A percentile compares a stretch with the other conserved stretches of the same genome.
Conservation (phyloP, 2,329 filamentous ascomycete species). For the Colletotrichum brevisporum region DNA sequence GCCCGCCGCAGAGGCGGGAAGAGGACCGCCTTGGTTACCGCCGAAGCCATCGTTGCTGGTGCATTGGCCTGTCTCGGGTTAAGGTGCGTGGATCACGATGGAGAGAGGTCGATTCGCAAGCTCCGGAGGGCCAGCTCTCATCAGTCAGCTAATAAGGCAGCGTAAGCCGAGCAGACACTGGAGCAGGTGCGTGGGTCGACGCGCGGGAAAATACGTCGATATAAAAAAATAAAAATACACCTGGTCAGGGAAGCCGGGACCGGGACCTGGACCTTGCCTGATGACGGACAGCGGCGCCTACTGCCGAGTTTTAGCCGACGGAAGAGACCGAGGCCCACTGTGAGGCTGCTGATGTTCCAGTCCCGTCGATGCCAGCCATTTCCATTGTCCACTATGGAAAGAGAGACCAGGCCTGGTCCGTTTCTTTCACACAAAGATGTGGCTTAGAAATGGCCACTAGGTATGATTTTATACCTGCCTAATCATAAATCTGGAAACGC, state of each 20-base stretch:
- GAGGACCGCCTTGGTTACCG: slow-evolving; percentile 42
- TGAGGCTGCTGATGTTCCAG: slow-evolving; percentile 6
- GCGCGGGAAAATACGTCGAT: background rate
- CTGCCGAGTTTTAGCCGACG: slow-evolving; percentile 36
- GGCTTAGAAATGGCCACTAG: no score
- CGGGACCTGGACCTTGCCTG: background rate
- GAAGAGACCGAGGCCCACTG: slow-evolving; percentile 29
- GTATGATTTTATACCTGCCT: no score
- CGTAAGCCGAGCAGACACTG: no score
- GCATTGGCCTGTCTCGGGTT: slow-evolving; percentile 35
- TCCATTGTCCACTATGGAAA: background rate
- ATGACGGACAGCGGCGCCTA: slow-evolving; percentile 30
- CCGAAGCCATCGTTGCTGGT: slow-evolving; percentile 41
- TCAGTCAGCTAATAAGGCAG: slow-evolving; percentile 12
- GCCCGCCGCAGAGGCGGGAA: slow-evolving; percentile 40
- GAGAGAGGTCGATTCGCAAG: slow-evolving; percentile 1
- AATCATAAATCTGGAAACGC: no score
- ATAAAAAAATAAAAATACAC: background rate
- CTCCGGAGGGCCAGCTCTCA: slow-evolving; percentile 23
- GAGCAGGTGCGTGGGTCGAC: slow-evolving; percentile 15
- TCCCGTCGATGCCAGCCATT: background rate
- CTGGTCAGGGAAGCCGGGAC: background rate
- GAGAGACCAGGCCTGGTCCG: no score
- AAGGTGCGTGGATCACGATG: slow-evolving; percentile 1
- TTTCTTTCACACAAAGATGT: no score